A percentile compares a stretch with the other conserved stretches of the same genome.
phyloP scores from a whole-genome alignment of 768 basidiomycete genomes.

The Leccinellum rugosiceps region DNA sequence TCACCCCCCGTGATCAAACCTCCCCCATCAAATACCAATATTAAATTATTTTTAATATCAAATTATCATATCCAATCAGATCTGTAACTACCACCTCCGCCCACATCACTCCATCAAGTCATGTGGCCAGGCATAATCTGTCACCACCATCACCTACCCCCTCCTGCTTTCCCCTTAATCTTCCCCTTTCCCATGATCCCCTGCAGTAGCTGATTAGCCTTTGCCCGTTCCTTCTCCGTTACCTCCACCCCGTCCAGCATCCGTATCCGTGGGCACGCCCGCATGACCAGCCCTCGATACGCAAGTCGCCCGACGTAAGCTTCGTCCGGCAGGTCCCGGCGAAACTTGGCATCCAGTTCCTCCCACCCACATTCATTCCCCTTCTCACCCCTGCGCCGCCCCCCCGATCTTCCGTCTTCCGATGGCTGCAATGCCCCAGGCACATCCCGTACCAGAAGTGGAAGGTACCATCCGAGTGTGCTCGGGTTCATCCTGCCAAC shows the following conservation, averaged over 20 bases:
- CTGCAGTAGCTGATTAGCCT: conserved; percentile 68
- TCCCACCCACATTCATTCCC: conserved; percentile 51
- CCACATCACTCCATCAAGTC: conserved; percentile 17
- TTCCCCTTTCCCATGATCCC: conserved; percentile 47
- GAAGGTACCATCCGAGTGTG: conserved; percentile 94
- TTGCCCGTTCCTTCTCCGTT: conserved; percentile 78
- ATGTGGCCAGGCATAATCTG: conserved; percentile 32
- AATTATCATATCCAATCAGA: conserved; percentile 8
- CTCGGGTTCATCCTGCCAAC: conserved; percentile 86
- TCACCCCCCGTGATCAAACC: not conserved
- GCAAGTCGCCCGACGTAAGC: conserved; percentile 83
- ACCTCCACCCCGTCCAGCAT: conserved; percentile 86
- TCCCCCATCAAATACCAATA: conserved; percentile 2
- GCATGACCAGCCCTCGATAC: conserved; percentile 88
- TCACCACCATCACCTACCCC: conserved; percentile 15
- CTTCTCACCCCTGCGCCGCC: conserved; percentile 31
- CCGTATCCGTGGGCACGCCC: conserved; percentile 59
- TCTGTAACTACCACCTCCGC: conserved; percentile 3
- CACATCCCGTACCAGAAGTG: conserved; percentile 69
- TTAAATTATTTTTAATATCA: conserved; percentile 8
- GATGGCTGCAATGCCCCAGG: conserved; percentile 67
- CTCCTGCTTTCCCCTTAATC: conserved; percentile 29
- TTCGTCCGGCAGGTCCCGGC: conserved; percentile 85
- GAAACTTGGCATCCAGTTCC: conserved; percentile 80
- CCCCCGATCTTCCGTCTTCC: conserved; percentile 31